phyloP scores from a whole-genome alignment of 352 stramenopile species.

The Pythium oligandrum region DNA sequence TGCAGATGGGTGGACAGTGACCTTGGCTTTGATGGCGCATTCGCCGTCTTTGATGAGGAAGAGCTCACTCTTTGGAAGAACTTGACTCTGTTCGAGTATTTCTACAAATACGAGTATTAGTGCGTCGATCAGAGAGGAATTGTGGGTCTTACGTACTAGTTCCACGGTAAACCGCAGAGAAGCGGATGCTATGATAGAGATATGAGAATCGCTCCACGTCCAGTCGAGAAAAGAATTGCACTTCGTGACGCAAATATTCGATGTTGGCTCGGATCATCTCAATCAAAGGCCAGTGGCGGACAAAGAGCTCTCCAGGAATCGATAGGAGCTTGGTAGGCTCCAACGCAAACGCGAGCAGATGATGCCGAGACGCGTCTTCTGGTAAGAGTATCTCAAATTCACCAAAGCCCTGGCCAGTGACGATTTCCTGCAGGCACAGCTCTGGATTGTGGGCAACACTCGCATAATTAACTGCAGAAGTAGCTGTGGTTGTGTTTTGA shows the following conservation, averaged over 20 bases:
- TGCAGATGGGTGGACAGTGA: conserved; percentile 9
- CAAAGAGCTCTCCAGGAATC: conserved; percentile 38
- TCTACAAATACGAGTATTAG: conserved; percentile 14
- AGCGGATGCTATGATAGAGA: conserved; percentile 47
- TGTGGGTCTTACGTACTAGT: conserved; percentile 29
- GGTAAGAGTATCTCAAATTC: conserved; percentile 59
- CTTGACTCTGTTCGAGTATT: conserved; percentile 31
- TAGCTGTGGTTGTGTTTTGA: no score
- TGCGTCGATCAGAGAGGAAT: not conserved
- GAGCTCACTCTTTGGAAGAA: conserved; percentile 20
- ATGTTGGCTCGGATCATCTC: conserved; percentile 31
- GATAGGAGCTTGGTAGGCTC: conserved; percentile 52
- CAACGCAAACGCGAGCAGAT: conserved; percentile 37
- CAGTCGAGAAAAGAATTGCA: conserved; percentile 38
- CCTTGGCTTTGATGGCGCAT: conserved; percentile 31
- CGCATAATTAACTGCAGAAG: conserved; percentile 2
- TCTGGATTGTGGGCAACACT: conserved; percentile 12
- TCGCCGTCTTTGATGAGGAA: conserved; percentile 49
- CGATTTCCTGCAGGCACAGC: conserved; percentile 33
- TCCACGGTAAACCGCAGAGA: conserved; percentile 34
- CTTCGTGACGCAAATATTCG: conserved; percentile 35
- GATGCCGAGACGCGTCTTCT: conserved; percentile 17
- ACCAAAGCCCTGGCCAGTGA: conserved; percentile 39
- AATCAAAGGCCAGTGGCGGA: conserved; percentile 36
- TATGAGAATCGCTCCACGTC: conserved; percentile 54